phyloP scores from a whole-genome alignment of 345 rosid species.

The Erodium maritimum region DNA sequence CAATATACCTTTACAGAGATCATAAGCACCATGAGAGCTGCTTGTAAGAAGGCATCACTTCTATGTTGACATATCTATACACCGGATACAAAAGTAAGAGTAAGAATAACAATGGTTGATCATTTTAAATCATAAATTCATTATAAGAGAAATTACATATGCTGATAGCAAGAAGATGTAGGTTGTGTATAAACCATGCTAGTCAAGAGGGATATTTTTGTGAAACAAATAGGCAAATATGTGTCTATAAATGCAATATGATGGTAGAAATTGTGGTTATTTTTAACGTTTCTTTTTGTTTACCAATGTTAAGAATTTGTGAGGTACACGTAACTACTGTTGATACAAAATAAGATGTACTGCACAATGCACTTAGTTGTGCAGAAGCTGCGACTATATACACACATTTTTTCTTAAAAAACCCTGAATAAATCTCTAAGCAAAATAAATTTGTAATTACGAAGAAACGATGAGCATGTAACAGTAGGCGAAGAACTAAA shows the following conservation, averaged over 20 bases:
- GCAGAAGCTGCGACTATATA: not conserved
- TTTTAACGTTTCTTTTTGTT: no score
- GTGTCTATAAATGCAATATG: no score
- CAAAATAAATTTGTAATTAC: no score
- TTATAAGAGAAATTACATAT: not conserved
- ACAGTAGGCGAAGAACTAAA: no score
- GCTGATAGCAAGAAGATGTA: not conserved
- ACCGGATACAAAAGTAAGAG: conserved; percentile 7
- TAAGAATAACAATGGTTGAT: not conserved
- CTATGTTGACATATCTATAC: conserved; percentile 41
- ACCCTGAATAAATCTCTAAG: no score
- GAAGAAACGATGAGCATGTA: no score
- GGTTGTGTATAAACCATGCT: not conserved
- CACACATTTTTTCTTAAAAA: no score
- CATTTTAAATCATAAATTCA: not conserved
- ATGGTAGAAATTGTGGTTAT: no score
- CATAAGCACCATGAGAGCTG: conserved; percentile 66
- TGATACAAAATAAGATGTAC: no score
- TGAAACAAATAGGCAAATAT: not conserved
- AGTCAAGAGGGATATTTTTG: no score
- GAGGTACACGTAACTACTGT: no score
- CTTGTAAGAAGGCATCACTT: conserved; percentile 32
- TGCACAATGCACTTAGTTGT: not conserved
- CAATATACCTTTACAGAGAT: conserved; percentile 56
- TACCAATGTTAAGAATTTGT: no score